These are phyloP conservation scores for Corynespora cassiicola DNA, from an alignment of 2,329 filamentous ascomycete species.

Conservation along the genomic window DNA sequence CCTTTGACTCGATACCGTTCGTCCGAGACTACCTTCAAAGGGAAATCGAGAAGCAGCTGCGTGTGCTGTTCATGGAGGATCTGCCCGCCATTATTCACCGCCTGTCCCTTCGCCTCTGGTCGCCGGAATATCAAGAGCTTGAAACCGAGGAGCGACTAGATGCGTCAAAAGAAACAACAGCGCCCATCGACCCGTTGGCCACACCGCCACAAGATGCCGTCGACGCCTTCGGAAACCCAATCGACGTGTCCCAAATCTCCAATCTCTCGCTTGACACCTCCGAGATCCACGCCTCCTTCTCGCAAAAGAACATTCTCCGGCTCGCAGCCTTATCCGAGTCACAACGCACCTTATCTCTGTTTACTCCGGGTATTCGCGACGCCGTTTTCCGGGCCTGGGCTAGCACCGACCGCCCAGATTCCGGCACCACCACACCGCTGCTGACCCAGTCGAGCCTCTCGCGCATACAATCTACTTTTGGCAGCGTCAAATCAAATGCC, in stretches of 20 bases:
- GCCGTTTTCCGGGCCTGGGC: constrained; percentile 94
- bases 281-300: constrained; percentile 89
- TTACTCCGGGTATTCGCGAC: constrained; percentile 88
- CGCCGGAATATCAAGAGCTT: constrained; percentile 78
- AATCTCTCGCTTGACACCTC: constrained; percentile 79
- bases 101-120: constrained; percentile 86
- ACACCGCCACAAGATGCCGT: constrained; percentile 83
- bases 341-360: constrained; percentile 87
- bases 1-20: constrained; percentile 98
- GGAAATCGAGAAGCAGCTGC: constrained; percentile 91
- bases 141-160: constrained; percentile 64
- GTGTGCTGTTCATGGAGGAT: constrained; percentile 97
- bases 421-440: constrained; percentile 48
- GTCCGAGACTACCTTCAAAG: constrained; percentile 96
- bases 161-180: constrained; percentile 58
- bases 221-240: constrained; percentile 77
- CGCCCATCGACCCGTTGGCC: constrained; percentile 78
- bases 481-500: constrained; percentile 54
- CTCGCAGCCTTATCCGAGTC: constrained; percentile 85
- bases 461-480: constrained; percentile 52
- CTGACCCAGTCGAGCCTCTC: constrained; percentile 53
- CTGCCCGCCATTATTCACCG: constrained; percentile 95
- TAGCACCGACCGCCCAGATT: constrained; percentile 73
- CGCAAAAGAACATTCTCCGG: constrained; percentile 88
- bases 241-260: constrained; percentile 78